Evolutionary conservation across 495 filamentous ascomycete genomes (phyloP).

Genomic region (Penicillium paradoxum): DNA sequence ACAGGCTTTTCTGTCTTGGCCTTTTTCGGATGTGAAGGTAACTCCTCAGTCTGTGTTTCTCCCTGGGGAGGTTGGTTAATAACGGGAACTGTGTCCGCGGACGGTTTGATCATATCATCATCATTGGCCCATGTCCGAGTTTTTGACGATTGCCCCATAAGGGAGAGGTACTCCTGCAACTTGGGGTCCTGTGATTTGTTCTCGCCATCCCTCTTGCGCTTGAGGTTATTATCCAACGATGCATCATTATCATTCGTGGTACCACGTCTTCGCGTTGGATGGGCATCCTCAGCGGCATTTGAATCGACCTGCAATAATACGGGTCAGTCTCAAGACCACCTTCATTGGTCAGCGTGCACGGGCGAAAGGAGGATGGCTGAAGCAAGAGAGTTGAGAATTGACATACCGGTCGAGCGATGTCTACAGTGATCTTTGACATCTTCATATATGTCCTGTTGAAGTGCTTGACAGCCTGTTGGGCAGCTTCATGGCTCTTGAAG

Average conservation of each 20-base stretch:
- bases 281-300: constrained; percentile 30
- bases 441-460: constrained; percentile 93
- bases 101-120: constrained; percentile 38
- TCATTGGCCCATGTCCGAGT: constrained; percentile 63
- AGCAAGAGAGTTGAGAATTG: constrained; percentile 6
- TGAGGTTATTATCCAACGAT: constrained; percentile 34
- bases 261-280: constrained; percentile 33
- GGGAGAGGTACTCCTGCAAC: constrained; percentile 78
- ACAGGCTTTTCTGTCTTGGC: constrained; percentile 24
- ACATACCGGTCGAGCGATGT: constrained; percentile 81
- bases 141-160: constrained; percentile 69
- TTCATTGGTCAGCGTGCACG: constrained; percentile 43
- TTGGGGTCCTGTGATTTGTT: constrained; percentile 60
- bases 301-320: constrained; percentile 37
- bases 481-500: constrained; percentile 78
- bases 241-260: constrained; percentile 20
- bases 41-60: constrained; percentile 29
- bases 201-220: constrained; percentile 53
- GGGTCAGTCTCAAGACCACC: constrained; percentile 46
- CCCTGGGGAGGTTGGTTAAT: constrained; percentile 25
- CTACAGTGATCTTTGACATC: constrained; percentile 92
- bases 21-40: constrained; percentile 43
- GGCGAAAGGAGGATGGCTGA: constrained; percentile 18
- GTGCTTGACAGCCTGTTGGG: constrained; percentile 77
- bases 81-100: constrained; percentile 15